These are phyloP conservation scores for Metschnikowia shivogae DNA, from an alignment of 805 yeast species.

Conservation along the genomic window DNA sequence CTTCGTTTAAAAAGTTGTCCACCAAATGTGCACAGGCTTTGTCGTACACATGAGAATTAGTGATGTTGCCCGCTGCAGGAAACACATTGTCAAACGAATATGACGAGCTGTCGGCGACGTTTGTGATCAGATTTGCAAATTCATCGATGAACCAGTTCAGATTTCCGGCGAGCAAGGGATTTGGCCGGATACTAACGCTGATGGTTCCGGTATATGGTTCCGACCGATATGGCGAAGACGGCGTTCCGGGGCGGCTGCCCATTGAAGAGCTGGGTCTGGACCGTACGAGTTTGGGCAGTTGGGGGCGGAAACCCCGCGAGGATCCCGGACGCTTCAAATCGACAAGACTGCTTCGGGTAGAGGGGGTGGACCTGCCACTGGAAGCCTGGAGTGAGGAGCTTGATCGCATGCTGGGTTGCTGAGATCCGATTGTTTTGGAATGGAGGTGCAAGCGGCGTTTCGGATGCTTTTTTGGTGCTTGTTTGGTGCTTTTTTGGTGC, in stretches of 20 bases:
- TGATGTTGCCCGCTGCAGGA: conserved; percentile 38
- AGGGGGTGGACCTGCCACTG: conserved; percentile 17
- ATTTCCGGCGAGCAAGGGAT: conserved; percentile 45
- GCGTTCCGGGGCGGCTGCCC: conserved; percentile 38
- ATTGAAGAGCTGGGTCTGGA: conserved; percentile 36
- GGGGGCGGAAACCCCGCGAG: conserved; percentile 26
- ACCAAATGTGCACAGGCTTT: conserved; percentile 50
- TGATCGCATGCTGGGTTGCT: conserved; percentile 14
- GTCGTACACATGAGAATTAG: conserved; percentile 60
- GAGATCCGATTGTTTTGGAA: neutral
- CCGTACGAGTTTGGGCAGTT: conserved; percentile 26
- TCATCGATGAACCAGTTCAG: conserved; percentile 46
- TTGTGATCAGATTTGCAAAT: conserved; percentile 35
- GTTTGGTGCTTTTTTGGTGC: neutral
- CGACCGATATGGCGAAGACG: conserved; percentile 28
- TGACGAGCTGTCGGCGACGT: conserved; percentile 51
- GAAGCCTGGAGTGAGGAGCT: conserved; percentile 15
- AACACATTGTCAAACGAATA: conserved; percentile 80
- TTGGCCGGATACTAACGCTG: conserved; percentile 72
- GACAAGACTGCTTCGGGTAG: conserved; percentile 4
- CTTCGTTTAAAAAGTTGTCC: conserved; percentile 54
- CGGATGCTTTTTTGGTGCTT: neutral
- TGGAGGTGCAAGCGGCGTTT: no score
- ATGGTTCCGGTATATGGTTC: conserved; percentile 66
- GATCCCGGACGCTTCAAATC: conserved; percentile 31